Base-by-base conservation (phyloP, 495 filamentous ascomycete species). In the Aspergillus ostianus region DNA sequence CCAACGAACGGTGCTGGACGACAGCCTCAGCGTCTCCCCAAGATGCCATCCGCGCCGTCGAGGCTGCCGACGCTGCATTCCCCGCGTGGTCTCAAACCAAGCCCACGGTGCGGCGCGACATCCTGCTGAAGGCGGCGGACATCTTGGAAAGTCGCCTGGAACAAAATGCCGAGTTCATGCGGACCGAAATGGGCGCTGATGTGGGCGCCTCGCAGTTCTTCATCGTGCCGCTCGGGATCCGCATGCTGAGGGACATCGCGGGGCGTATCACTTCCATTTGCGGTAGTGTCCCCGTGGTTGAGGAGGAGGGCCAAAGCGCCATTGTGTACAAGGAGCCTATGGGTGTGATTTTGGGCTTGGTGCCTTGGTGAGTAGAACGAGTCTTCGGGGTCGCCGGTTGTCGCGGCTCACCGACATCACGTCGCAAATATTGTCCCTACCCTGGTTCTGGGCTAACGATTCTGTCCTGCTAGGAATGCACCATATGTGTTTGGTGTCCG, bases 341-440 rank as follows among this genome's bases (percentile, higher is more conserved):
- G 71, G 92, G 92, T 23, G 91, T 94, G 19, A 77, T 92, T 20
- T 73, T 96, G 20, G 88, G 85, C 12, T 88, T 95, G 71, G 90
- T 91, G 10, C 91, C 92, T 20, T 96, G 92, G 90, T 91, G 76
- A 56, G 73, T 66, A 48, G 60, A 32, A 6, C 3, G 23, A 26
- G 23, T 26, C 23, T 26, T 26, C 23, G 23, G 23, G 2, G 23
- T 26, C 23, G 47, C 44, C 5, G 32, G 3, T 44, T 51, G 20
- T 44, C 26, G 4, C 19, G 23, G 47, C 32, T 45, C 20, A 49
- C 47, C 21, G 47, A 49, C 13, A 15, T 49, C 4, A 47, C n/a
- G 8, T 3, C 46, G 46, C 46, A 47, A 10, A 8, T 1, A 1
- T 32, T 32, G 6, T 10, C 29, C 29, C 29, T 32, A 32, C 29